Percentiles rank a stretch among this genome's conserved stretches.
Conservation (phyloP, 2,329 filamentous ascomycete genomes). For the Pseudonectria buxi region DNA sequence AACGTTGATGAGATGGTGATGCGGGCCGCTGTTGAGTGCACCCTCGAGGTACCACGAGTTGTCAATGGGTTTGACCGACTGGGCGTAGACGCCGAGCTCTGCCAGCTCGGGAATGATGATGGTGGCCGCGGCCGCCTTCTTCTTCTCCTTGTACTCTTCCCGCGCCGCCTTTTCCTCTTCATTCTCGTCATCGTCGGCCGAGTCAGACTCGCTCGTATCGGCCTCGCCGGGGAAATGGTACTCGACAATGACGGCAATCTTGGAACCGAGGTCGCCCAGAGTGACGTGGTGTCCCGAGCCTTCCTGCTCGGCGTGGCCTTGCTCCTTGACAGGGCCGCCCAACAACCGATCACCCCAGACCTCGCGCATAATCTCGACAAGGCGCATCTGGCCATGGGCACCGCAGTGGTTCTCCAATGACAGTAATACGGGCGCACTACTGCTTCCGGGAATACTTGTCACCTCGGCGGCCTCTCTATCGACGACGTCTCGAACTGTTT, state of each 20-base stretch:
- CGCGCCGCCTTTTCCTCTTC: slow-evolving; percentile 41
- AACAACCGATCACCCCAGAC: slow-evolving; percentile 55
- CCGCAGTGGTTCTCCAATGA: slow-evolving; percentile 64
- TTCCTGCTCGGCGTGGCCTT: slow-evolving; percentile 49
- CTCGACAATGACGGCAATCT: slow-evolving; percentile 62
- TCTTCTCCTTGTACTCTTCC: slow-evolving; percentile 47
- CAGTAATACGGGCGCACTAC: slow-evolving; percentile 52
- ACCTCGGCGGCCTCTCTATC: slow-evolving; percentile 49
- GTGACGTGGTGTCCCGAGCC: slow-evolving; percentile 46
- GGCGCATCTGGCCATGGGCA: slow-evolving; percentile 50
- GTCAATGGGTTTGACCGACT: slow-evolving; percentile 60
- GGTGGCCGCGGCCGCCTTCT: slow-evolving; percentile 38
- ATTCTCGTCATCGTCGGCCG: slow-evolving; percentile 34
- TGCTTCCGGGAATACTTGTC: slow-evolving; percentile 25
- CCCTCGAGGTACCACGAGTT: slow-evolving; percentile 56
- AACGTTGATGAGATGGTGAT: slow-evolving; percentile 63
- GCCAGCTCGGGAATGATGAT: slow-evolving; percentile 59
- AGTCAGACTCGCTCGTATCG: slow-evolving; percentile 31
- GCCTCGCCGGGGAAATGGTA: slow-evolving; percentile 52
- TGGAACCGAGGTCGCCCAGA: slow-evolving; percentile 52
- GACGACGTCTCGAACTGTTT: slow-evolving; percentile 56
- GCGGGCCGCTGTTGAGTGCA: slow-evolving; percentile 47
- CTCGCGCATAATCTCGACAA: slow-evolving; percentile 60
- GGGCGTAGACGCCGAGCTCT: slow-evolving; percentile 60
- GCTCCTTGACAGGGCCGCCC: slow-evolving; percentile 48